These are phyloP conservation scores for Trichoderma polysporum DNA, from an alignment of 2,329 filamentous ascomycete genomes.

Conservation along the genomic window DNA sequence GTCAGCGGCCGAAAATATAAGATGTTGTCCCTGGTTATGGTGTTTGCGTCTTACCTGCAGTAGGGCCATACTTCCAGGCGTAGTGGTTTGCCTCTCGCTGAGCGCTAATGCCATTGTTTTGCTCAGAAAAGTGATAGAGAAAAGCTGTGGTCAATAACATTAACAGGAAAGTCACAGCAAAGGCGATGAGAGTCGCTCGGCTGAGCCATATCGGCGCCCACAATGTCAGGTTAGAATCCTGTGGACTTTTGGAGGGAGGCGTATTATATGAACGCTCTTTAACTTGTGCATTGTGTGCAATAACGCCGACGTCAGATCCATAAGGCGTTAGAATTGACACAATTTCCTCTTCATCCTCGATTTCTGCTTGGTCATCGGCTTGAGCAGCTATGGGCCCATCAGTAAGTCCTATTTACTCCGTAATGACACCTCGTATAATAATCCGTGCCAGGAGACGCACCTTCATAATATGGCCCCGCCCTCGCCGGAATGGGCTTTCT, in stretches of 20 bases:
- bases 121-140: not conserved
- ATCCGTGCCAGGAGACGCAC: not conserved
- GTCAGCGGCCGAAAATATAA: not conserved
- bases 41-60: not conserved
- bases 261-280: not conserved
- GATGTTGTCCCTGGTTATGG: no score
- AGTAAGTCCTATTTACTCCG: not conserved
- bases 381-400: conserved; percentile 1
- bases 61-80: conserved; percentile 14
- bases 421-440: not conserved
- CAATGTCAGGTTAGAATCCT: not conserved
- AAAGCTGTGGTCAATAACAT: conserved; percentile 6
- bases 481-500: not conserved
- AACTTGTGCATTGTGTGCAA: not conserved
- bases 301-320: not conserved
- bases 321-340: not conserved
- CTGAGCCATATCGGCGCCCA: conserved; percentile 14
- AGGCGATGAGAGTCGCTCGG: not conserved
- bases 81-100: conserved; percentile 15
- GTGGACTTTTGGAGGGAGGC: conserved; percentile 1
- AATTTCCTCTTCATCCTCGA: not conserved
- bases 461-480: conserved; percentile 12
- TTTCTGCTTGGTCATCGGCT: not conserved
- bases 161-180: not conserved
- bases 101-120: not conserved